A percentile compares a stretch with the other conserved stretches of the same genome.
Evolutionary conservation across 768 basidiomycete species (phyloP).

Genomic region (Russula sp.): DNA sequence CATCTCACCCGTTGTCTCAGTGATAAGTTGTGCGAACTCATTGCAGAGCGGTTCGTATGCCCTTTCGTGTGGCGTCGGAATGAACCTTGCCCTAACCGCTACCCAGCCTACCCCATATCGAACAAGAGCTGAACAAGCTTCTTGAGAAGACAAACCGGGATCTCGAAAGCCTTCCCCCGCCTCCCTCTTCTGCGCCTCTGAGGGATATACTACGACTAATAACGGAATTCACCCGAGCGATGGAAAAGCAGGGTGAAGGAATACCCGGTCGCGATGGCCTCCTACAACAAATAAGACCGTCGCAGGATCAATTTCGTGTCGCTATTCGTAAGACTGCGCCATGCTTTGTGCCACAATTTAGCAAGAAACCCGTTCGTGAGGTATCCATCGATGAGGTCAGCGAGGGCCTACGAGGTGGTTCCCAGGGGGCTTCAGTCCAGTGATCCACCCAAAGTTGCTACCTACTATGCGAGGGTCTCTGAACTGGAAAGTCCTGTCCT

Average conservation of each 20-base stretch:
- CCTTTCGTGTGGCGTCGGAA: too few relatives aligned
- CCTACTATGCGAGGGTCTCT: too few relatives aligned
- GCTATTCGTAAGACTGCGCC: slow-evolving; percentile 7
- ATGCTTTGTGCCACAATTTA: background rate
- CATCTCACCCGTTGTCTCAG: slow-evolving; percentile 55
- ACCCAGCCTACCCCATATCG: slow-evolving; percentile 53
- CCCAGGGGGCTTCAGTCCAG: too few relatives aligned
- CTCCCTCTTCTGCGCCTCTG: slow-evolving; percentile 48
- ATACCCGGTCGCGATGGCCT: background rate
- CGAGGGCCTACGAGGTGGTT: too few relatives aligned
- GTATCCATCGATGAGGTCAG: background rate
- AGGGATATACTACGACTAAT: slow-evolving; percentile 49
- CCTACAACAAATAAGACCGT: slow-evolving; percentile 1
- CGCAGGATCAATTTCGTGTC: background rate
- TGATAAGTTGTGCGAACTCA: slow-evolving; percentile 51
- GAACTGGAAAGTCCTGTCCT: too few relatives aligned
- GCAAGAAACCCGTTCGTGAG: background rate
- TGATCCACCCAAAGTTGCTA: too few relatives aligned
- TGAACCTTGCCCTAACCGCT: background rate
- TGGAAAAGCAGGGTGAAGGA: background rate
- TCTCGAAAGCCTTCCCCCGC: slow-evolving; percentile 35
- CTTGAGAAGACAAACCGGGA: slow-evolving; percentile 35
- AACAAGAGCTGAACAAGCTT: slow-evolving; percentile 45
- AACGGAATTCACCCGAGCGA: slow-evolving; percentile 36
- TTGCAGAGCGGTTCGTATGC: slow-evolving; percentile 45